phyloP scores from a whole-genome alignment of 2,329 filamentous ascomycete genomes.

The Aspergillus oerlinghausenensis region DNA sequence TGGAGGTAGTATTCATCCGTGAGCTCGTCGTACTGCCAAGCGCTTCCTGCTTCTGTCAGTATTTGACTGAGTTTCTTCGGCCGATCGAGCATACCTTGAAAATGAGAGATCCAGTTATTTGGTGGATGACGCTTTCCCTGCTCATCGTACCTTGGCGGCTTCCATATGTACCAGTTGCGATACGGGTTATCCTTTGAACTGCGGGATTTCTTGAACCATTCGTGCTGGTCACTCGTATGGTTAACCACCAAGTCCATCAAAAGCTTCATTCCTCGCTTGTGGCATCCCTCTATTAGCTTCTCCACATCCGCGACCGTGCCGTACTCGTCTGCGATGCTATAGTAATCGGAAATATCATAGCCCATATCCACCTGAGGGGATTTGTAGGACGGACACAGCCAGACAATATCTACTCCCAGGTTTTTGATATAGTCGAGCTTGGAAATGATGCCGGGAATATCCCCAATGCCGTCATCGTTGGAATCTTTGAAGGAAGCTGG shows the following conservation, averaged over 20 bases:
- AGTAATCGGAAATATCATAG: conserved; percentile 58
- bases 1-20: conserved; percentile 73
- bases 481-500: conserved; percentile 54
- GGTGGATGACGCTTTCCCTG: conserved; percentile 63
- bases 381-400: conserved; percentile 50
- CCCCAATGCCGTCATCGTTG: conserved; percentile 55
- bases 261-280: conserved; percentile 62
- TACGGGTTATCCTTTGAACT: conserved; percentile 59
- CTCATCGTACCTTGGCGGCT: conserved; percentile 45
- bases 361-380: conserved; percentile 53
- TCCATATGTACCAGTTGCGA: conserved; percentile 64
- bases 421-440: conserved; percentile 61
- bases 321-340: conserved; percentile 60
- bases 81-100: conserved; percentile 24
- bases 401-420: conserved; percentile 59
- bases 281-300: conserved; percentile 54
- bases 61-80: background rate
- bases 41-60: conserved; percentile 26
- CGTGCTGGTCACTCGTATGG: conserved; percentile 67
- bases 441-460: conserved; percentile 61
- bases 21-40: conserved; percentile 61
- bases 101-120: conserved; percentile 64
- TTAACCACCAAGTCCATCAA: conserved; percentile 75
- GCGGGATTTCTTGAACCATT: conserved; percentile 66
- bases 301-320: conserved; percentile 65